Percentiles rank a stretch among this genome's conserved stretches.
Conservation (phyloP, 2,329 filamentous ascomycete genomes). For the Plenodomus tracheiphilus region DNA sequence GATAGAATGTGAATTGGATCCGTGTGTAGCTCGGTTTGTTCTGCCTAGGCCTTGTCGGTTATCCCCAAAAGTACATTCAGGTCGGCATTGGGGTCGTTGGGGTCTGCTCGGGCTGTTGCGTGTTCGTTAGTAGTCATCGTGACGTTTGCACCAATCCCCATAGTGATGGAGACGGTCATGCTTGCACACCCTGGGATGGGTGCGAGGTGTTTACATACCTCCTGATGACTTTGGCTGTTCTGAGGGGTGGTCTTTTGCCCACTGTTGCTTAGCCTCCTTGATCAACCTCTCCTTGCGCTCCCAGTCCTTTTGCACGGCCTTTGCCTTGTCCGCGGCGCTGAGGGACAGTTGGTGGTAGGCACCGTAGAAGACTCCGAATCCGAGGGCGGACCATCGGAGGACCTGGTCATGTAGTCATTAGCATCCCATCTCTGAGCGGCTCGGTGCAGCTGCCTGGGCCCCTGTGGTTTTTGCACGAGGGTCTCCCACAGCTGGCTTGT, state of each 20-base stretch:
- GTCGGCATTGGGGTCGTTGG: constrained; percentile 87
- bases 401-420: constrained; percentile 63
- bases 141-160: too few species aligned
- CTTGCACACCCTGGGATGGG: too few species aligned
- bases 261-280: constrained; percentile 89
- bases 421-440: constrained; percentile 17
- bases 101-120: constrained; percentile 62
- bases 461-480: neutral
- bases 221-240: constrained; percentile 36
- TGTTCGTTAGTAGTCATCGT: neutral
- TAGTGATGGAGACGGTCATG: too few species aligned
- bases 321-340: constrained; percentile 70
- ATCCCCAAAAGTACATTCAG: constrained; percentile 67
- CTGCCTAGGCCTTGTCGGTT: constrained; percentile 37
- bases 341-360: constrained; percentile 90
- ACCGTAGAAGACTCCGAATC: constrained; percentile 91
- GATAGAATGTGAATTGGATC: neutral
- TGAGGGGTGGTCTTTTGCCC: constrained; percentile 69
- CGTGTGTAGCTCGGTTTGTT: neutral
- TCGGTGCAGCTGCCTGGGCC: neutral
- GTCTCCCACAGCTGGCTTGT: neutral
- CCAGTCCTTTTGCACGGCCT: constrained; percentile 77
- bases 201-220: constrained; percentile 24
- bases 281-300: constrained; percentile 91
- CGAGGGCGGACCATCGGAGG: constrained; percentile 93